A percentile compares a stretch with the other conserved stretches of the same genome.
Conservation (phyloP, 2,329 filamentous ascomycete species). For the Aureobasidium namibiae region DNA sequence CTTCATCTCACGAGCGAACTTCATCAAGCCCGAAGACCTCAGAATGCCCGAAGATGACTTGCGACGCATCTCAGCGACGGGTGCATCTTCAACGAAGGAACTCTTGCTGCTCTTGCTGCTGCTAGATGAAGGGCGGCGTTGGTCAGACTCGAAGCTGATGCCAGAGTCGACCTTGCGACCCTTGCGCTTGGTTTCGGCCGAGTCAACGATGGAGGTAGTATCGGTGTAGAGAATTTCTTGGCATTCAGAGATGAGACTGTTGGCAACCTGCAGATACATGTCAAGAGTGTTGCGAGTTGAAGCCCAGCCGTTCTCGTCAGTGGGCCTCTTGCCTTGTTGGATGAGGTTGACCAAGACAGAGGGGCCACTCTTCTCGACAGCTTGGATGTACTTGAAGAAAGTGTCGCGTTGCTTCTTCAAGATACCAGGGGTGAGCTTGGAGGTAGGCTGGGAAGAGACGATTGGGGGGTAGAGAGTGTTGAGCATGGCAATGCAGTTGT, state of each 20-base stretch:
- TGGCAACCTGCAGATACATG: conserved; percentile 51
- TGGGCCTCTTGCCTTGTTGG: conserved; percentile 41
- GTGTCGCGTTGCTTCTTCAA: conserved; percentile 50
- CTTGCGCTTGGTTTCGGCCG: conserved; percentile 28
- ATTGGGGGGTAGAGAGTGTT: conserved; percentile 59
- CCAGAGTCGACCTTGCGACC: conserved; percentile 56
- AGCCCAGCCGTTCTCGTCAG: conserved; percentile 50
- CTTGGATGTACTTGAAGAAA: conserved; percentile 55
- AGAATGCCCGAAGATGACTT: conserved; percentile 17
- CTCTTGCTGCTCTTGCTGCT: conserved; percentile 18
- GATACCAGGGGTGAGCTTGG: conserved; percentile 43
- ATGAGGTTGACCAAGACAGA: conserved; percentile 46
- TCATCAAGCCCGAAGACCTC: conserved; percentile 47
- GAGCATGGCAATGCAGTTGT: conserved; percentile 59
- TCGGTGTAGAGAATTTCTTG: conserved; percentile 38
- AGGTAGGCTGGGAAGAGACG: conserved; percentile 40
- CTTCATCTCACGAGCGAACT: conserved; percentile 50
- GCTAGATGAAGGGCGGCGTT: conserved; percentile 30
- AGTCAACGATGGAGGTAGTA: conserved; percentile 27
- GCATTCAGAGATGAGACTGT: conserved; percentile 55
- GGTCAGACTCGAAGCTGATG: conserved; percentile 44
- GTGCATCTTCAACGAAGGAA: conserved; percentile 18
- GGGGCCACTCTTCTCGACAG: conserved; percentile 49
- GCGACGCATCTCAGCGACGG: conserved; percentile 17
- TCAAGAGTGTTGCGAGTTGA: conserved; percentile 40